Evolutionary conservation across 2,329 filamentous ascomycete genomes (phyloP), one percentile per base, ranked within the genome.

Genomic region (Cordyceps pruinosa): DNA sequence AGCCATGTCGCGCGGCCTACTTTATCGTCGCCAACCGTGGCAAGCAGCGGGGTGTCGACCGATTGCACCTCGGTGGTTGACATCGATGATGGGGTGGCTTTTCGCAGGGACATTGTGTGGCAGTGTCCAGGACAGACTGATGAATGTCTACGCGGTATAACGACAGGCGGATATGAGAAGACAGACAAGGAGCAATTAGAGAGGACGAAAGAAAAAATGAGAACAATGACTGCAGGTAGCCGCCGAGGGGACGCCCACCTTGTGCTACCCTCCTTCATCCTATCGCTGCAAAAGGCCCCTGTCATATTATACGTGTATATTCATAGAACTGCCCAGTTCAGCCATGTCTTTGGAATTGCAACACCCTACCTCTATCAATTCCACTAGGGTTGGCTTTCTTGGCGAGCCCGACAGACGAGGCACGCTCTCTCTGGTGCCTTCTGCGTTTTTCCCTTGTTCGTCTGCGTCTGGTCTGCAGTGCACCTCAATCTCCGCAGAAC

Each of bases 401-500:
- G 41, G 23, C 32, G 61, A 62, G 13, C 69, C 68, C 2, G 58
- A 61, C 17, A 64, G 61, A 8, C 63, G 70, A 19, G 69, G 70
- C 2, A 72, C 69, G 1, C 56, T 67, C 6, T 59, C 61, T 5
- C 62, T 72, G 7, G 30, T 72, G 8, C 64, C 65, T 53, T 67
- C 64, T 72, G 70, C 56, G 46, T 69, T 4, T 51, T 69, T 9
- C 71, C 70, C 4, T 59, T 73, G 1, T 60, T 63, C 3, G 60
- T 72, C 7, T 72, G 69, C 58, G 66, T 70, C 15, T 72, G 67
- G 65, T 65, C 67, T 12, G 67, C 69, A 17, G 53, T 73, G 6
- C 69, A 73, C 55, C 62, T 71, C 19, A 72, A 73, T 53, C 62
- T 73, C 17, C 68, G 66, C 4, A 19, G 17, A 26, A 34, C 34